These are phyloP conservation scores for Mortierella sp. DNA, from an alignment of 371 early-diverging fungal species.

Conservation along the genomic window DNA sequence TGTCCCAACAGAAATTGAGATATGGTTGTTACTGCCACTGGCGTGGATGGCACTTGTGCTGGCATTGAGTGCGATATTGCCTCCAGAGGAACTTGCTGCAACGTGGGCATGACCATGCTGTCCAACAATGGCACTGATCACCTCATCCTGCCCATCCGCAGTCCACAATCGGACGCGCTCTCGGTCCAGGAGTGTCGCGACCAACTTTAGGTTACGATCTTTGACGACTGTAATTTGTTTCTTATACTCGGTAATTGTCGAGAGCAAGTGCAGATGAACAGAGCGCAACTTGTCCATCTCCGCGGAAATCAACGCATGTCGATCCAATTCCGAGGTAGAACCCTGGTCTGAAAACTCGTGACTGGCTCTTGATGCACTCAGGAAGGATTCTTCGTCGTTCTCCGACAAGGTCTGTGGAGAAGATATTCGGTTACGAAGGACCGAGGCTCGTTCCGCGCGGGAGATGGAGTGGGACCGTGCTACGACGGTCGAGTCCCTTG, in stretches of 20 bases:
- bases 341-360: conserved; percentile 32
- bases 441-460: conserved; percentile 45
- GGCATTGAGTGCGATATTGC: no score
- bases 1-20: conserved; percentile 13
- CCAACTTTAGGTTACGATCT: conserved; percentile 44
- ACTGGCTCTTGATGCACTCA: conserved; percentile 18
- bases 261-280: conserved; percentile 55
- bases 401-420: conserved; percentile 23
- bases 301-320: conserved; percentile 65
- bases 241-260: conserved; percentile 52
- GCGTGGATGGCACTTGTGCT: neutral
- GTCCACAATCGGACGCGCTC: conserved; percentile 52
- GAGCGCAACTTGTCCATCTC: conserved; percentile 66
- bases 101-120: conserved; percentile 36
- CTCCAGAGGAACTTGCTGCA: no score
- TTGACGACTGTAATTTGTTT: conserved; percentile 50
- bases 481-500: conserved; percentile 25
- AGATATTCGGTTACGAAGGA: conserved; percentile 33
- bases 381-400: conserved; percentile 34
- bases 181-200: conserved; percentile 46
- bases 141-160: conserved; percentile 48
- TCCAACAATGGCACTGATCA: conserved; percentile 48
- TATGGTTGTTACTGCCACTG: neutral
- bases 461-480: conserved; percentile 39
- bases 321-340: conserved; percentile 57